phyloP scores from a whole-genome alignment of 306 rosid genomes.

The Fagus sylvatica region DNA sequence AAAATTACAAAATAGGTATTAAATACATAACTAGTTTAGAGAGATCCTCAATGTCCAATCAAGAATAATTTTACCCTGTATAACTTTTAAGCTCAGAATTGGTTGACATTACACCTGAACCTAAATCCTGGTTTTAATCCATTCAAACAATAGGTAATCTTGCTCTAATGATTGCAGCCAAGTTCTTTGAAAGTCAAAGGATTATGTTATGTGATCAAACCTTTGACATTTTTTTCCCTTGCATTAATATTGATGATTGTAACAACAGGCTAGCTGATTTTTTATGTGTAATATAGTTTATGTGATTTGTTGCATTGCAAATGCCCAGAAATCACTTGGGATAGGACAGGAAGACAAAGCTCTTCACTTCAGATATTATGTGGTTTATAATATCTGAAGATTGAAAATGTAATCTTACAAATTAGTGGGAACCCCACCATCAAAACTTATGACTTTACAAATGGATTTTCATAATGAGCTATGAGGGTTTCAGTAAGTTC shows the following conservation, averaged over 20 bases:
- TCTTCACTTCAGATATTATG: conserved; percentile 24
- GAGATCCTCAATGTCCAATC: neutral
- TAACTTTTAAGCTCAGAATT: neutral
- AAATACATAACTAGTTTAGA: neutral
- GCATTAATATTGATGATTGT: neutral
- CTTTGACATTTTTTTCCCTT: neutral
- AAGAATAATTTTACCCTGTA: neutral
- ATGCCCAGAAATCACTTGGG: conserved; percentile 55
- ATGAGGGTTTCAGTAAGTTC: too few relatives aligned
- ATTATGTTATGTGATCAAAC: neutral
- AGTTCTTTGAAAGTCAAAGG: neutral
- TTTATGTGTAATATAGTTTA: neutral
- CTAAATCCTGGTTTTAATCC: too few relatives aligned
- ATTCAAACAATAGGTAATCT: neutral
- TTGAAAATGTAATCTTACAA: too few relatives aligned
- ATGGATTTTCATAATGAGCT: too few relatives aligned
- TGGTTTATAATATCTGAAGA: too few relatives aligned
- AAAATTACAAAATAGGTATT: too few relatives aligned
- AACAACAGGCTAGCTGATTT: neutral
- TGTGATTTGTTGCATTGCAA: conserved; percentile 19
- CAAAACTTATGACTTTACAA: neutral
- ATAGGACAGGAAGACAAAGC: conserved; percentile 53
- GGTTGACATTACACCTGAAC: neutral
- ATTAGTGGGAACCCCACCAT: too few relatives aligned
- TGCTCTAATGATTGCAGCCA: neutral